Evolutionary conservation across 2,329 filamentous ascomycete genomes (phyloP), one percentile per base, ranked within the genome.

Genomic region (Botrytis hyacinthi): DNA sequence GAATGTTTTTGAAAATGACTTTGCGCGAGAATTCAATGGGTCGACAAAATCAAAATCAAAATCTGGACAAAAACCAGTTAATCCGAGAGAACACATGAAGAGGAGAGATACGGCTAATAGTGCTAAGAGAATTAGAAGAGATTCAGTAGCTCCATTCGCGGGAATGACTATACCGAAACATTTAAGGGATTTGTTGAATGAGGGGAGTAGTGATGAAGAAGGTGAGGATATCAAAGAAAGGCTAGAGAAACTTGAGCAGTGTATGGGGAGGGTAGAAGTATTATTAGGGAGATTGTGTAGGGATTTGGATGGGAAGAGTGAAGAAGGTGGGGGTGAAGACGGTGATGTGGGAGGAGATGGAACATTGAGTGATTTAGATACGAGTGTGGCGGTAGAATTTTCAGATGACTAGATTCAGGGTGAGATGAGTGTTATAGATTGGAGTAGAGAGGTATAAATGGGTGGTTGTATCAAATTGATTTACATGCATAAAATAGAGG

Each of bases 141-240:
- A 80, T 70, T 78, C 76, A 0, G 76, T 80, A 9, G 74, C 75
- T 4, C 79, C 79, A 7, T 80, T 80, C 73, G 76, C 71, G 32
- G 76, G 77, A 16, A 62, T 80, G 46, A 71, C 60, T 9, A 70
- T 73, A 44, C 68, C 73, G n/a, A 73, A 76, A 61, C 71, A 75
- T 44, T n/a, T 78, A 40, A 77, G 73, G 32, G 75, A 78, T 63
- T 59, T 78, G 12, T 59, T 80, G 61, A 74, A 70, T 37, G 76
- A 77, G 10, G 76, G 70, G 20, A 75, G 71, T 48, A 75, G 77
- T 14, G 76, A 75, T 70, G 76, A 77, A 8, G 77, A 76, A 29
- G n/a, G 32, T 14, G 61, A 51, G 29, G 74, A 77, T 70, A 62
- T 78, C 18, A 77, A 74, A 46, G 51, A 44, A 35, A 71, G 80